These are phyloP conservation scores for Mesembryanthemum crystallinum DNA, from an alignment of 148 eudicot genomes.

Conservation along the genomic window DNA sequence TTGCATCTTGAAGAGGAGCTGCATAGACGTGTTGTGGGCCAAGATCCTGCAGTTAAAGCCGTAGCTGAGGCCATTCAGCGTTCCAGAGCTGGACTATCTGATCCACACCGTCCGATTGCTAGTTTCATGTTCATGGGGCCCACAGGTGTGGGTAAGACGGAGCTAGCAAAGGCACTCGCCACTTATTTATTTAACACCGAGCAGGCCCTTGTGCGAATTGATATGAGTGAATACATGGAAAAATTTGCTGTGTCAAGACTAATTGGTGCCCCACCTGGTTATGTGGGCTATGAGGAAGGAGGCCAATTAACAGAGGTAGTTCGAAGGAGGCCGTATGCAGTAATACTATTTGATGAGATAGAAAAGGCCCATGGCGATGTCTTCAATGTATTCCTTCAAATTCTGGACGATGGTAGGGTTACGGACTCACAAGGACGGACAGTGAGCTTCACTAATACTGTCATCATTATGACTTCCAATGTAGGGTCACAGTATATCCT, in stretches of 20 bases:
- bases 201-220: constrained; percentile 85
- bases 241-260: constrained; percentile 81
- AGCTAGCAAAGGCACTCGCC: constrained; percentile 84
- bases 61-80: constrained; percentile 97
- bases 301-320: constrained; percentile 83
- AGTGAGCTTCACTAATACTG: constrained; percentile 84
- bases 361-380: constrained; percentile 91
- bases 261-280: constrained; percentile 90
- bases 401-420: constrained; percentile 87
- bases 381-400: constrained; percentile 83
- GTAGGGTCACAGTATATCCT: constrained; percentile 95
- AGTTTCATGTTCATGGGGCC: constrained; percentile 99
- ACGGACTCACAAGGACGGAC: constrained; percentile 95
- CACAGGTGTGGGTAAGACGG: constrained; percentile 95
- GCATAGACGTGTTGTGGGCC: constrained; percentile 91
- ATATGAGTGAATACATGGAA: constrained; percentile 97
- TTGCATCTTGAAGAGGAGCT: constrained; percentile 83
- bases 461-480: constrained; percentile 94
- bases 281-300: constrained; percentile 91
- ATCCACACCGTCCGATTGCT: constrained; percentile 87
- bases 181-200: constrained; percentile 83
- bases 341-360: constrained; percentile 83
- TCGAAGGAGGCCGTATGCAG: constrained; percentile 84
- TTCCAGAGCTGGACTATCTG: constrained; percentile 95
- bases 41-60: constrained; percentile 80